phyloP scores from a whole-genome alignment of 805 yeast genomes.

The Blastobotrys attinorum region DNA sequence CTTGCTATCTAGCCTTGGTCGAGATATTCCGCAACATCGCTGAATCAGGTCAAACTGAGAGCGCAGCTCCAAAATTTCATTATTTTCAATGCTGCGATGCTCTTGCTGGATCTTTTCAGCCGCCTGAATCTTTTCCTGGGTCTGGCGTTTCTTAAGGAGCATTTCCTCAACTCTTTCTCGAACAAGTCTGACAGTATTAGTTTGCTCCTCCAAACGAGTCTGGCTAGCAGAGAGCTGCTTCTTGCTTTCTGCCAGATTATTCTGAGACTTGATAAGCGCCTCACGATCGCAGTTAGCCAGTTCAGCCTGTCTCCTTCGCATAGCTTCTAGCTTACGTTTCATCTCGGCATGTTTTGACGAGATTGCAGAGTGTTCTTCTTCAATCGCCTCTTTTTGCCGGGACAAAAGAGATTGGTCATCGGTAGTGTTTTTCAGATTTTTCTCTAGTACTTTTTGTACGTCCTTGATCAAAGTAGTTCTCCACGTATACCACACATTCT shows the following conservation, averaged over 20 bases:
- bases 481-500: conserved; percentile 58
- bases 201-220: conserved; percentile 1
- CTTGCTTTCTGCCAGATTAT: conserved; percentile 11
- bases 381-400: background rate
- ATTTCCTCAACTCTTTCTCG: conserved; percentile 11
- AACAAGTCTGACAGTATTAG: conserved; percentile 7
- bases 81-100: conserved; percentile 16
- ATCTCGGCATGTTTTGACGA: conserved; percentile 12
- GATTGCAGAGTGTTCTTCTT: conserved; percentile 10
- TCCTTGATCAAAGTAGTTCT: conserved; percentile 43
- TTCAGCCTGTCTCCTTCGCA: conserved; percentile 12
- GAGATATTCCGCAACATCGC: conserved; percentile 1
- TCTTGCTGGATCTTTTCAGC: conserved; percentile 17
- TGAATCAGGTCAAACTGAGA: background rate
- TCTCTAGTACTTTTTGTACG: conserved; percentile 28
- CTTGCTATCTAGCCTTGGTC: background rate
- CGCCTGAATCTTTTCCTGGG: conserved; percentile 10
- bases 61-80: conserved; percentile 11
- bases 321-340: conserved; percentile 12
- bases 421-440: conserved; percentile 15
- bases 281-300: conserved; percentile 15
- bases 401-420: conserved; percentile 14
- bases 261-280: conserved; percentile 12
- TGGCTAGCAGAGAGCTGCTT: conserved; percentile 6
- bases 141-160: conserved; percentile 4